Evolutionary conservation across 495 filamentous ascomycete genomes (phyloP).

Genomic region (Poronia punctata): DNA sequence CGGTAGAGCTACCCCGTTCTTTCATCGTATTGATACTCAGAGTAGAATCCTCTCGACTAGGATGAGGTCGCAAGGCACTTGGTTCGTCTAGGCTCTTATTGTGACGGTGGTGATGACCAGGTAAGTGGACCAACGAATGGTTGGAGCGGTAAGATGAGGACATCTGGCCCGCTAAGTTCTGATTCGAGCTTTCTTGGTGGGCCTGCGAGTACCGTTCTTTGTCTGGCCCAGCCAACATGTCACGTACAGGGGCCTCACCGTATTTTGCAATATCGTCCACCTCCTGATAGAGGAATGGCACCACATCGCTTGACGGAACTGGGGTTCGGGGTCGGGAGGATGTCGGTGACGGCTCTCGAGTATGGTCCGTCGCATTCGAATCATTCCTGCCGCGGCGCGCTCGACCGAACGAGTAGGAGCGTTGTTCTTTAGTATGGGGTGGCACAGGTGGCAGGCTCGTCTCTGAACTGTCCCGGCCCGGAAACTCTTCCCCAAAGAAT

Average conservation of each 20-base stretch:
- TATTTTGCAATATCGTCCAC: slow-evolving; percentile 73
- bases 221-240: slow-evolving; percentile 63
- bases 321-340: slow-evolving; percentile 71
- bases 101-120: slow-evolving; percentile 67
- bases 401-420: slow-evolving; percentile 51
- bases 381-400: slow-evolving; percentile 65
- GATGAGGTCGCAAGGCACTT: slow-evolving; percentile 52
- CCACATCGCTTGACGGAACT: slow-evolving; percentile 87
- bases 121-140: slow-evolving; percentile 48
- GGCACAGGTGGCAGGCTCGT: slow-evolving; percentile 54
- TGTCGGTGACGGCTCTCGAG: slow-evolving; percentile 57
- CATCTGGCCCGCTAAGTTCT: slow-evolving; percentile 25
- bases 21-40: slow-evolving; percentile 40
- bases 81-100: slow-evolving; percentile 69
- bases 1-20: slow-evolving; percentile 38
- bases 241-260: slow-evolving; percentile 75
- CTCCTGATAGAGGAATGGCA: slow-evolving; percentile 93
- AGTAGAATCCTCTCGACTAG: slow-evolving; percentile 64
- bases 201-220: slow-evolving; percentile 54
- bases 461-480: slow-evolving; percentile 62
- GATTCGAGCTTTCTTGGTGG: slow-evolving; percentile 14
- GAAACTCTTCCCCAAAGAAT: slow-evolving; percentile 84
- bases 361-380: slow-evolving; percentile 59
- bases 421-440: slow-evolving; percentile 43
- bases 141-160: slow-evolving; percentile 46